A percentile compares a stretch with the other conserved stretches of the same genome.
phyloP scores from a whole-genome alignment of 2,329 filamentous ascomycete species.

The Magnaporthiopsis rhizophila region DNA sequence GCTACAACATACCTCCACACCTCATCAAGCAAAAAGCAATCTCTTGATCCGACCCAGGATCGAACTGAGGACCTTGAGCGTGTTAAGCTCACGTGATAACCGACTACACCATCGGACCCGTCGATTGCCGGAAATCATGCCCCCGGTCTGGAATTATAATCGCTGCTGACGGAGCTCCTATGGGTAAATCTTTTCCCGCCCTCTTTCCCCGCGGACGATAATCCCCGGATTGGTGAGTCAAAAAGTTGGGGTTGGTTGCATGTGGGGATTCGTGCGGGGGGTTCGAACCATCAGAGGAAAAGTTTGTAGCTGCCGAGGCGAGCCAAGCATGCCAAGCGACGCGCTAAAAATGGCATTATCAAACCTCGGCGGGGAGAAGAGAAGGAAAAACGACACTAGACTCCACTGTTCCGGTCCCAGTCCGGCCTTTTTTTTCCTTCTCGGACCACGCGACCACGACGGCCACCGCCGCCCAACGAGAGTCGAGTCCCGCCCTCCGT shows the following conservation, averaged over 20 bases:
- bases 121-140: neutral
- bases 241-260: neutral
- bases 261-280: too few relatives aligned
- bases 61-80: constrained; percentile 4
- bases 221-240: neutral
- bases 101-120: constrained; percentile 4
- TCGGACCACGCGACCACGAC: too few relatives aligned
- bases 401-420: neutral
- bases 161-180: too few relatives aligned
- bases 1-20: neutral
- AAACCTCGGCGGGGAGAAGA: neutral
- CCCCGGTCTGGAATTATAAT: too few relatives aligned
- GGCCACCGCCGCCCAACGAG: neutral
- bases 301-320: neutral
- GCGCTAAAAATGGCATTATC: neutral
- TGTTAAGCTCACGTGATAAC: constrained; percentile 4
- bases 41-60: constrained; percentile 2
- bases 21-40: neutral
- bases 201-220: neutral
- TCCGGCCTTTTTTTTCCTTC: too few relatives aligned
- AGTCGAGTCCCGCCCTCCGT: too few relatives aligned
- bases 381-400: neutral
- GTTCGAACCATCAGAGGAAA: neutral
- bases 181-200: neutral
- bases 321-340: neutral